Evolutionary conservation across 2,329 filamentous ascomycete species (phyloP), one percentile per base, ranked within the genome.

Genomic region (Cladobotryum protrusum): DNA sequence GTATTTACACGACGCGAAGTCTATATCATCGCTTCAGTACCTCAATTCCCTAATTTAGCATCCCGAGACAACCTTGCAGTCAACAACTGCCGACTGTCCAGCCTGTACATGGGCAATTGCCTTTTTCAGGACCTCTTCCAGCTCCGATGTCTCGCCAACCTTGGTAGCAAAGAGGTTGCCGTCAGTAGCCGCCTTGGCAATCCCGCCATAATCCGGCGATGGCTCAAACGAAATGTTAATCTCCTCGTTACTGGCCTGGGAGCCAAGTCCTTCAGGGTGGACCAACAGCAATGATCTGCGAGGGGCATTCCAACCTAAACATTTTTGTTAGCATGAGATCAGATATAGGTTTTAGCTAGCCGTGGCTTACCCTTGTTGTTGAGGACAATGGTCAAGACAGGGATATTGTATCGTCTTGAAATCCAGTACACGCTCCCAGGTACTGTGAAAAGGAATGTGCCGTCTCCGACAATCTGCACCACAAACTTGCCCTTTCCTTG

Each of bases 201-300:
- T 81, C 35, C 78, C 79, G 0, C 77, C 63, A 57, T 80, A 83
- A 61, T 83, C 77, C 0, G 80, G 81, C 4, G 71, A 68, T 0
- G 81, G 81, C 20, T 73, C 69, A 53, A 83, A 82, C 1, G 76
- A 78, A 54, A 83, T 82, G 58, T 82, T 82, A 56, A 82, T 75
- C 60, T 83, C 81, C 50, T 81, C 78, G 60, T 82, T 82, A n/a
- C 70, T 75, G 1, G 77, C 76, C 57, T 64, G 69, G 20, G 78
- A 74, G 1, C 74, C 79, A 3, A 75, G 61, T 0, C 79, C 80
- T 4, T 82, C 67, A 0, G 80, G 79, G 54, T 83, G 79, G 1
- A 83, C 79, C 12, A 83, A 69, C 2, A 79, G 64, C 39, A 81
- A 63, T 1, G 78, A 82, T 35, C 72, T 72, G 3, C 79, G 71